phyloP scores from a whole-genome alignment of 2,329 filamentous ascomycete genomes.

The Remersonia thermophila region DNA sequence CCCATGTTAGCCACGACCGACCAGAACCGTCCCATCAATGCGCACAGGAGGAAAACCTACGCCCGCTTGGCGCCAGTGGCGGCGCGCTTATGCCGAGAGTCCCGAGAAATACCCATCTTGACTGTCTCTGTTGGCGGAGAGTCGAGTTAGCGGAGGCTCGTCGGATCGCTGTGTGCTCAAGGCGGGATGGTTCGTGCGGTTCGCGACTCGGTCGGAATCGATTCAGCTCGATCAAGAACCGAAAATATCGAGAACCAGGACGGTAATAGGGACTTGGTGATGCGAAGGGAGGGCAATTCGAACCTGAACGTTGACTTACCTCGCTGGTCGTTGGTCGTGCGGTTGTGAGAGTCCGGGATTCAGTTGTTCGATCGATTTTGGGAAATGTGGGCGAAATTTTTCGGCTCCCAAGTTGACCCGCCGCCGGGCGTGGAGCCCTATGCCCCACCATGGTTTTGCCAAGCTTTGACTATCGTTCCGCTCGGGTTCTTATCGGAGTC shows the following conservation, averaged over 20 bases:
- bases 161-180: constrained; percentile 1
- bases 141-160: constrained; percentile 14
- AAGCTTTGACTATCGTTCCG: too few relatives aligned
- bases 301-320: constrained; percentile 14
- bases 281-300: constrained; percentile 4
- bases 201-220: constrained; percentile 1
- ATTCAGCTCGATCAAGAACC: neutral
- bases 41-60: constrained; percentile 18
- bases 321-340: constrained; percentile 18
- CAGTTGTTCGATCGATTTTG: constrained; percentile 14
- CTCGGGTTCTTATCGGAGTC: too few relatives aligned
- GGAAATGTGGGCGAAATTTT: constrained; percentile 19
- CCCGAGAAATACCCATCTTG: constrained; percentile 99
- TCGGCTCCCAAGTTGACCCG: constrained; percentile 15
- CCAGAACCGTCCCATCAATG: too few relatives aligned
- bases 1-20: constrained; percentile 12
- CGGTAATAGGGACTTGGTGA: neutral
- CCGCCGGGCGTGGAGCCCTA: constrained; percentile 10
- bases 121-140: constrained; percentile 45
- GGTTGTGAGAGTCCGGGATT: constrained; percentile 14
- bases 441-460: constrained; percentile 6
- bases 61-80: constrained; percentile 96
- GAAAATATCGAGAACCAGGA: neutral
- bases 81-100: constrained; percentile 99
- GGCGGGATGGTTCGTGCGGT: constrained; percentile 2